Percentiles rank a stretch among this genome's conserved stretches.
Conservation (phyloP, 2,329 filamentous ascomycete species). For the Arthrinium puccinioides region DNA sequence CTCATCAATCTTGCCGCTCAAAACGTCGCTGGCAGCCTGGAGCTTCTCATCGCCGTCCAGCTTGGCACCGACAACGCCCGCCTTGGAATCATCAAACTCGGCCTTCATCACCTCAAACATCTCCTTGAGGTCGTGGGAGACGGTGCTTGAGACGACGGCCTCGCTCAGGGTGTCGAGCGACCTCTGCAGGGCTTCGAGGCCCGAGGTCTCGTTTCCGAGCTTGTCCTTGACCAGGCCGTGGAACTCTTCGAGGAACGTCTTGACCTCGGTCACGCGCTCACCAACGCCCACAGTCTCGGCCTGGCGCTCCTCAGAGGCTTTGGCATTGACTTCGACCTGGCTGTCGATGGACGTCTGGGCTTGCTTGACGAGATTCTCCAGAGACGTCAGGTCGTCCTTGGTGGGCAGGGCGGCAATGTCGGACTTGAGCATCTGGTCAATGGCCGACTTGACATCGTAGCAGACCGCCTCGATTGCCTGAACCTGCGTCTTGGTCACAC, state of each 20-base stretch:
- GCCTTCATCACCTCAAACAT: conserved; percentile 69
- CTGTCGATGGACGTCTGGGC: conserved; percentile 61
- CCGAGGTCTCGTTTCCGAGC: conserved; percentile 66
- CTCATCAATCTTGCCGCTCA: conserved; percentile 52
- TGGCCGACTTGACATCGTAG: conserved; percentile 73
- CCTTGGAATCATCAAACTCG: conserved; percentile 82
- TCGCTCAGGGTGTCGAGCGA: conserved; percentile 61
- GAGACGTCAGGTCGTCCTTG: conserved; percentile 62
- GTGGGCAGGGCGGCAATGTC: conserved; percentile 56
- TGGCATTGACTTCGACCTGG: conserved; percentile 66
- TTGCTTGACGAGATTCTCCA: conserved; percentile 66
- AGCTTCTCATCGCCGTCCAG: conserved; percentile 79
- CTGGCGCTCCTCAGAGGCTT: conserved; percentile 77
- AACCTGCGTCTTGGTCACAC: conserved; percentile 73
- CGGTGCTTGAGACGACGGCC: conserved; percentile 47
- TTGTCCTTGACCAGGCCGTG: conserved; percentile 70
- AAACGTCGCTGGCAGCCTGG: conserved; percentile 45
- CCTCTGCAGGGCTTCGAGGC: conserved; percentile 66
- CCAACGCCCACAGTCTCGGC: conserved; percentile 73
- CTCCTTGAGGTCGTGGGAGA: conserved; percentile 60
- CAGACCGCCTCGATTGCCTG: conserved; percentile 75
- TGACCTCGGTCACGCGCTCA: conserved; percentile 73
- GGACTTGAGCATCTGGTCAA: conserved; percentile 66
- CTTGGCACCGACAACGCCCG: conserved; percentile 71
- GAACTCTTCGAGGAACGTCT: conserved; percentile 68